Evolutionary conservation across 129 eudicot genomes (phyloP).

Genomic region (Flaveria trinervia): DNA sequence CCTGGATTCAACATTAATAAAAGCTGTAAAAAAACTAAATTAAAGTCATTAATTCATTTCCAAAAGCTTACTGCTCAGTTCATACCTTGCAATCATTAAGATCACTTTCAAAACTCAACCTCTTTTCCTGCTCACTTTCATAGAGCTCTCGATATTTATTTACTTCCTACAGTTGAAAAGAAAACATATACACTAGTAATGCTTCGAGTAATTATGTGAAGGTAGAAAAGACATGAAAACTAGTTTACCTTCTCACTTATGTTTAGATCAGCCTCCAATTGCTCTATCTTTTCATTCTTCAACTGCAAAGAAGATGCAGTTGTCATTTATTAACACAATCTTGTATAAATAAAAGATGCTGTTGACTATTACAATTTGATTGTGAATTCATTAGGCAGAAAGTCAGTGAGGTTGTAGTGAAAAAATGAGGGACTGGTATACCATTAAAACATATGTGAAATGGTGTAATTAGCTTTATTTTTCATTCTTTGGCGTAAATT

Average conservation of each 20-base stretch:
- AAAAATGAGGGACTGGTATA: background rate
- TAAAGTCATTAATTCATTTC: background rate
- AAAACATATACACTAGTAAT: background rate
- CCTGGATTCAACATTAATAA: constrained; percentile 41
- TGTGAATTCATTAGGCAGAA: background rate
- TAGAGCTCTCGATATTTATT: constrained; percentile 63
- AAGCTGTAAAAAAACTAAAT: constrained; percentile 17
- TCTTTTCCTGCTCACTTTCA: constrained; percentile 66
- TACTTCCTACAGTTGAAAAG: constrained; percentile 51
- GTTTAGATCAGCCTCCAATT: constrained; percentile 65
- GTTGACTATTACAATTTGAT: constrained; percentile 2
- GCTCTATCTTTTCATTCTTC: constrained; percentile 76
- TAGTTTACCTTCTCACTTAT: constrained; percentile 60
- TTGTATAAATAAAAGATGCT: constrained; percentile 12
- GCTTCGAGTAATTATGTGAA: background rate
- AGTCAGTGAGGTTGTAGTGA: background rate
- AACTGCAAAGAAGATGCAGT: constrained; percentile 46
- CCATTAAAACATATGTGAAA: constrained; percentile 9
- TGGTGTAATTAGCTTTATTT: constrained; percentile 2
- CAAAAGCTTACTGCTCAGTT: constrained; percentile 2
- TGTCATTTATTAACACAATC: constrained; percentile 13
- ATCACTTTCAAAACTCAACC: constrained; percentile 53
- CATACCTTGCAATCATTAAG: constrained; percentile 87
- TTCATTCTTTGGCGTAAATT: background rate
- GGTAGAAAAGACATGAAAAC: constrained; percentile 4